Evolutionary conservation across 2,329 filamentous ascomycete species (phyloP).

Genomic region (Botryotinia globosa): DNA sequence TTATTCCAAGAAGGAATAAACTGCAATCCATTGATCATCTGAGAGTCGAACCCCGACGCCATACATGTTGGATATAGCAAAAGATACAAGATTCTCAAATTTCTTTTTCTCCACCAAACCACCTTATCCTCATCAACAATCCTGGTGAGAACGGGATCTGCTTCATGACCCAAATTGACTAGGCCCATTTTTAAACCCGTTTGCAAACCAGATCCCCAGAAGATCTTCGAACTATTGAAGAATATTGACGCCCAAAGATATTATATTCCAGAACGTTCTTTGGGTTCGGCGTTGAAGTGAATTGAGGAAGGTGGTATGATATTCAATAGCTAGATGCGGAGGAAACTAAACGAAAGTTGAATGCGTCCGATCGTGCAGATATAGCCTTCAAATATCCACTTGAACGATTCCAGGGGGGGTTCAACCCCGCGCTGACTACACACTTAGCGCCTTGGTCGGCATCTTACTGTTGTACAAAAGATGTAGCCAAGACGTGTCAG

Average conservation of each 20-base stretch:
- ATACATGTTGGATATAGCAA: conserved; percentile 48
- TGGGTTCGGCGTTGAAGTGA: neutral
- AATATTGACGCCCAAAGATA: neutral
- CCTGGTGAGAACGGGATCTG: conserved; percentile 43
- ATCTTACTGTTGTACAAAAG: neutral
- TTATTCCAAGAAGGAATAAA: conserved; percentile 38
- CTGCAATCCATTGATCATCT: conserved; percentile 47
- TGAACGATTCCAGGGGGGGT: neutral
- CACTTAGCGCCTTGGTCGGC: neutral
- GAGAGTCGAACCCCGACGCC: conserved; percentile 53
- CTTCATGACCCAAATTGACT: conserved; percentile 10
- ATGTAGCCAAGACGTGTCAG: conserved; percentile 10
- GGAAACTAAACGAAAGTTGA: conserved; percentile 17
- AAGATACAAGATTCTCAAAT: conserved; percentile 42
- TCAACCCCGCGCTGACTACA: conserved; percentile 1
- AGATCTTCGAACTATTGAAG: neutral
- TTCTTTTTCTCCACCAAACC: conserved; percentile 42
- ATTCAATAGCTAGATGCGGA: conserved; percentile 2
- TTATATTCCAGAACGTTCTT: neutral
- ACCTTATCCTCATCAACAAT: conserved; percentile 42
- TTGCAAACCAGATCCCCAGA: neutral
- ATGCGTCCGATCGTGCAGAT: conserved; percentile 14
- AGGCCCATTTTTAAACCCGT: neutral
- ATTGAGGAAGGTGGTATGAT: conserved; percentile 15
- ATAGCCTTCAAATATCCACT: neutral